Evolutionary conservation across 495 filamentous ascomycete genomes (phyloP).

Genomic region (Ascobolus immersus): DNA sequence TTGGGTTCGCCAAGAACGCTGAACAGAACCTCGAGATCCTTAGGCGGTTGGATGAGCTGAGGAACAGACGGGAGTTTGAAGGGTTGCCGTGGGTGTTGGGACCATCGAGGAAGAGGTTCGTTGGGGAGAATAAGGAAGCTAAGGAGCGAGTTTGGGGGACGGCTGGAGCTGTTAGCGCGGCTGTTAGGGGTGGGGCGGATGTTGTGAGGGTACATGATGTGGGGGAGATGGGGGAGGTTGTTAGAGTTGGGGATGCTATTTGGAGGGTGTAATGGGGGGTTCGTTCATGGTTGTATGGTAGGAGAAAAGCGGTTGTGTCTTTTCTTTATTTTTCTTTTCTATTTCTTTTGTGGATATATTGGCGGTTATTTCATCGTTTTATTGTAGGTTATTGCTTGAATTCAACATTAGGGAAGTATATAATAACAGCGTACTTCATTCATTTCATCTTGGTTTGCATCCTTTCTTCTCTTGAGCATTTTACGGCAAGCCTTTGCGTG

Average conservation of each 20-base stretch:
- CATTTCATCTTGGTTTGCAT: no score
- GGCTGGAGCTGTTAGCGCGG: slow-evolving; percentile 64
- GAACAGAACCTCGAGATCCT: slow-evolving; percentile 62
- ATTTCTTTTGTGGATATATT: no score
- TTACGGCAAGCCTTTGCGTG: no score
- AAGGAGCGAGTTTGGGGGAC: slow-evolving; percentile 52
- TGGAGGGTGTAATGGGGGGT: no score
- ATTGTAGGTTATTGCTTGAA: background rate
- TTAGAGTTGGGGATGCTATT: slow-evolving; percentile 75
- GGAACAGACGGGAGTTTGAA: slow-evolving; percentile 34
- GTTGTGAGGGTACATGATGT: slow-evolving; percentile 91
- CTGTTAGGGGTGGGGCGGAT: slow-evolving; percentile 78
- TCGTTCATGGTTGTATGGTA: no score
- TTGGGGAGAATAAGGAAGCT: slow-evolving; percentile 56
- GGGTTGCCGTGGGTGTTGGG: slow-evolving; percentile 77
- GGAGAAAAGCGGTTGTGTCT: no score
- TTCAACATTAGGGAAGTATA: no score
- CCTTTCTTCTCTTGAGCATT: no score
- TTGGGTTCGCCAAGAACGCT: slow-evolving; percentile 73
- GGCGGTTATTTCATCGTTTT: background rate
- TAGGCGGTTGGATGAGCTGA: slow-evolving; percentile 34
- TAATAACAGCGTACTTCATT: no score
- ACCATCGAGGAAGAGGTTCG: slow-evolving; percentile 70
- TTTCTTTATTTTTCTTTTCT: no score
- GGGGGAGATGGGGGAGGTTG: slow-evolving; percentile 64